Evolutionary conservation across 192 early-diverging fungal genomes (phyloP).

Genomic region (Gigaspora rosea): DNA sequence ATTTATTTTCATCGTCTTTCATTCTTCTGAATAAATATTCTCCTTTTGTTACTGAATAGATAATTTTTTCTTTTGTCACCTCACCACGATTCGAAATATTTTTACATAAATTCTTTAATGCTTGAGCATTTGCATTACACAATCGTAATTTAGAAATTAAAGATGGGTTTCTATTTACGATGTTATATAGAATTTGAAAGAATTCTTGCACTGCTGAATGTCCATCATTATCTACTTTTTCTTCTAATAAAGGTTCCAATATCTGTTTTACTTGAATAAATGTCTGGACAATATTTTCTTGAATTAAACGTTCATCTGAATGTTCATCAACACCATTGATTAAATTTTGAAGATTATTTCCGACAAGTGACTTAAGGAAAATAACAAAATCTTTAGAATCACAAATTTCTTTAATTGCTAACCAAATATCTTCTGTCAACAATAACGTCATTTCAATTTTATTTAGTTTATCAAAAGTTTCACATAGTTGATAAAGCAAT

Average conservation of each 20-base stretch:
- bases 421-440: too few relatives aligned
- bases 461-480: too few relatives aligned
- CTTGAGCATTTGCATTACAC: neutral
- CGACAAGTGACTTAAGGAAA: too few relatives aligned
- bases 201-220: neutral
- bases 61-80: slow-evolving; percentile 32
- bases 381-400: too few relatives aligned
- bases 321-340: slow-evolving; percentile 7
- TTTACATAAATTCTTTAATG: slow-evolving; percentile 24
- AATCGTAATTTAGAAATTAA: neutral
- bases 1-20: slow-evolving; percentile 2
- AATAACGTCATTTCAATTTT: too few relatives aligned
- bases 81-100: slow-evolving; percentile 29
- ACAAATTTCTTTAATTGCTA: too few relatives aligned
- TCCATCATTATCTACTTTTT: neutral
- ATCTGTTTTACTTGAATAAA: slow-evolving; percentile 31
- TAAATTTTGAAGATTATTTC: too few relatives aligned
- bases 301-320: slow-evolving; percentile 28
- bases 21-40: slow-evolving; percentile 17
- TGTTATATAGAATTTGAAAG: neutral
- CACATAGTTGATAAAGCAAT: too few relatives aligned
- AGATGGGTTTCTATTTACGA: neutral
- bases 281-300: slow-evolving; percentile 6
- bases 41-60: slow-evolving; percentile 13
- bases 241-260: neutral